Base-by-base conservation (phyloP, 148 eudicot species). In the Chenopodium berlandieri region DNA sequence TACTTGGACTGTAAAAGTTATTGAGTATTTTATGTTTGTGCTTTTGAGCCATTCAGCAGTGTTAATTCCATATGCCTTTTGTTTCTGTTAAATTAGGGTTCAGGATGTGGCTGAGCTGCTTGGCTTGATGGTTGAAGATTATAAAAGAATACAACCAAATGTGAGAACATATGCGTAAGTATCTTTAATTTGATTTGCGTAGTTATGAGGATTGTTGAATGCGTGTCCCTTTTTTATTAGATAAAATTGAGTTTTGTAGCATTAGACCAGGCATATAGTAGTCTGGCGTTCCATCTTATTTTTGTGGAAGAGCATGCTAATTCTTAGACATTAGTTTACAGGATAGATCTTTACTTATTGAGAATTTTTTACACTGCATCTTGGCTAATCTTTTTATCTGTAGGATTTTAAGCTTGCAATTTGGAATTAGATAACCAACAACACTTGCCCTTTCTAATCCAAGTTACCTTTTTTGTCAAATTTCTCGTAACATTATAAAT, bases 71-170 rank as follows among this genome's bases (percentile, higher is more conserved):
- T 25, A 30, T 82, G 64, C 9, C 70, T 47, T 31, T 66, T 75
- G 65, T 31, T 76, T 25, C 13, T 62, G 11, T 71, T 75, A 54
- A 46, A 66, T 70, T 71, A 96, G 99, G 95, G 95, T 94, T 81
- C 99, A 94, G 85, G 97, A 96, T 89, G 99, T 96, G 82, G 98
- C 95, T 82, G 98, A 94, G 90, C 83, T 96, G 66, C 97, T 96
- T 81, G 99, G 99, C 63, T 90, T 94, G 99, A 96, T 96, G 99
- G 88, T 96, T 82, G 99, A 96, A 89, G 89, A 86, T 87, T 86
- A 92, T 90, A 92, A 90, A 79, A 87, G 98, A 64, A 5, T 96
- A 79, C 98, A 94, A 81, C 99, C 99, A 81, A 90, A 96, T 85
- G 79, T 91, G 90, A 94, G 86, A 86, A 96, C 98, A 82, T 82